Conservation (phyloP, 2,329 filamentous ascomycete species). For the Penicillium brasilianum region DNA sequence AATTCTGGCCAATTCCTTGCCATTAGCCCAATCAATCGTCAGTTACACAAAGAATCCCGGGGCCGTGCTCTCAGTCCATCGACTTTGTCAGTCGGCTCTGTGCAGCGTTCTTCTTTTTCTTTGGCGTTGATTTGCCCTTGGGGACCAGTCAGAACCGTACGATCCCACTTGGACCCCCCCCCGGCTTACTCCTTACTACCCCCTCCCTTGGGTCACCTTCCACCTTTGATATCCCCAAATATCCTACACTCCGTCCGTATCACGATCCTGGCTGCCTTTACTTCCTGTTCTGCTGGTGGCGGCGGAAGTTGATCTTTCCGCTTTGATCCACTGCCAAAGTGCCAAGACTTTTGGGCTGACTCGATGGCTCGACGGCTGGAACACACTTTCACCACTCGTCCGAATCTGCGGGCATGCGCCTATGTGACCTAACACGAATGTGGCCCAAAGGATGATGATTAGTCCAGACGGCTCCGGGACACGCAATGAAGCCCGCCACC, state of each 20-base stretch:
- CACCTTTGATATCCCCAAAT: not conserved
- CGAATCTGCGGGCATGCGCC: not conserved
- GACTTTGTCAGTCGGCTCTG: not conserved
- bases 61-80: not conserved
- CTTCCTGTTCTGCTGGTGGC: not conserved
- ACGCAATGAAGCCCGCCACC: not conserved
- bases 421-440: slow-evolving; percentile 1
- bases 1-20: not conserved
- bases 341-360: slow-evolving; percentile 2
- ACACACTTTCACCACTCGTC: not conserved
- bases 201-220: too few species aligned
- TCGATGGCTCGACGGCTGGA: not conserved
- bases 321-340: not conserved
- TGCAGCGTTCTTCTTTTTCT: not conserved
- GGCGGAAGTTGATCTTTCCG: not conserved
- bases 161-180: not conserved
- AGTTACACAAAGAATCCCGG: not conserved
- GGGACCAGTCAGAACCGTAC: not conserved
- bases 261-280: not conserved
- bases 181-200: too few species aligned
- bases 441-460: not conserved
- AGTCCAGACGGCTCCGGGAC: not conserved
- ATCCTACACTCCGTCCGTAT: not conserved
- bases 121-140: not conserved
- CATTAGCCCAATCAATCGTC: not conserved